Conservation (phyloP, 495 filamentous ascomycete species). For the Chaetomidium leptoderma region DNA sequence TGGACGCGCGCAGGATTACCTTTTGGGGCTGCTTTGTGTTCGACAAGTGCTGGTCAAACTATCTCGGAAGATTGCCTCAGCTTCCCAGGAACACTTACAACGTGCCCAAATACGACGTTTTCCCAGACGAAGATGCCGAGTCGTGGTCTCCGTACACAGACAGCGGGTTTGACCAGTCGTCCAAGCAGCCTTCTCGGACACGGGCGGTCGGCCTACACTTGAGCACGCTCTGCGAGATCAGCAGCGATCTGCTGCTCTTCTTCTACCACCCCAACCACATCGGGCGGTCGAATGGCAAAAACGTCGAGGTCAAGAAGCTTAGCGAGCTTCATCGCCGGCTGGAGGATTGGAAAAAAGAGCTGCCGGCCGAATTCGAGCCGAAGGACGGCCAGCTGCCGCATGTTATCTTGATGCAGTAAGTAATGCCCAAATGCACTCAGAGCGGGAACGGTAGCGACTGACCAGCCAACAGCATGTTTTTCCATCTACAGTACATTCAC, state of each 20-base stretch:
- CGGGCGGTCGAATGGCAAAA: slow-evolving; percentile 54
- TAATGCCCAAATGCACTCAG: slow-evolving; percentile 19
- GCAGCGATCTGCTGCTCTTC: slow-evolving; percentile 77
- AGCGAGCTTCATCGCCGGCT: slow-evolving; percentile 86
- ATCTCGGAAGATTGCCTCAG: slow-evolving; percentile 89
- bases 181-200: slow-evolving; percentile 76
- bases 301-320: slow-evolving; percentile 83
- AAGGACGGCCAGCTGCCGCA: slow-evolving; percentile 85
- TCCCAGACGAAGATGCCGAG: slow-evolving; percentile 82
- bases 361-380: slow-evolving; percentile 83
- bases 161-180: slow-evolving; percentile 61
- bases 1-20: slow-evolving; percentile 84
- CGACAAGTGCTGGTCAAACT: slow-evolving; percentile 99
- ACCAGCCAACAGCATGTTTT: slow-evolving; percentile 72
- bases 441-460: no score
- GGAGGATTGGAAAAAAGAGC: slow-evolving; percentile 82
- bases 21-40: slow-evolving; percentile 99
- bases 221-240: slow-evolving; percentile 83
- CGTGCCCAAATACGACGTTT: slow-evolving; percentile 84
- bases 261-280: slow-evolving; percentile 81
- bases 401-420: slow-evolving; percentile 93
- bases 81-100: slow-evolving; percentile 71
- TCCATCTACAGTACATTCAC: slow-evolving; percentile 92
- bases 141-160: slow-evolving; percentile 89
- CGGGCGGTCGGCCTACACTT: slow-evolving; percentile 79